Percentiles rank a stretch among this genome's conserved stretches.
Conservation (phyloP, 2,329 filamentous ascomycete species). For the Cercospora sesami region DNA sequence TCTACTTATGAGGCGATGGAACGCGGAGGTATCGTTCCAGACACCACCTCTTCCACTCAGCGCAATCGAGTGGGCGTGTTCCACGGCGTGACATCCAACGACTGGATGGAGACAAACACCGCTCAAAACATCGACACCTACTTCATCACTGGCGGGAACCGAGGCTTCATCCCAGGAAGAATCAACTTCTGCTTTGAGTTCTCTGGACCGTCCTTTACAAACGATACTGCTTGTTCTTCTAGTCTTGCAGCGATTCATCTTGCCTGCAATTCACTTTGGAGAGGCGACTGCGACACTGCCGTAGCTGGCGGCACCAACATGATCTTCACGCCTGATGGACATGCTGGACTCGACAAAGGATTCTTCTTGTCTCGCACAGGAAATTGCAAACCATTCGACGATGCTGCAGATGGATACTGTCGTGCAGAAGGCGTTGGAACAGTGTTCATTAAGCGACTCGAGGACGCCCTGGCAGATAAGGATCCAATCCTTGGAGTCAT, state of each 20-base stretch:
- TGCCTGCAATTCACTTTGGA: conserved; percentile 62
- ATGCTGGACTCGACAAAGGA: conserved; percentile 25
- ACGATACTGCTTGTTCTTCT: conserved; percentile 79
- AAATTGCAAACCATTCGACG: conserved; percentile 37
- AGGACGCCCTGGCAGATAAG: conserved; percentile 38
- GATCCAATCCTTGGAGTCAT: conserved; percentile 41
- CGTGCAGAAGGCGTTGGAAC: conserved; percentile 37
- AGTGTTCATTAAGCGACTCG: conserved; percentile 39
- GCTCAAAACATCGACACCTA: conserved; percentile 32
- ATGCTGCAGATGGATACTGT: conserved; percentile 41
- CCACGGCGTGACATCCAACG: conserved; percentile 39
- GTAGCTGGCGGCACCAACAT: conserved; percentile 21
- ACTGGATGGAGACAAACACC: conserved; percentile 36
- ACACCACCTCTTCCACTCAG: conserved; percentile 36
- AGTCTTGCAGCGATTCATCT: conserved; percentile 70
- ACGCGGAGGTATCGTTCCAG: conserved; percentile 20
- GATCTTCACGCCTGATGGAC: conserved; percentile 31
- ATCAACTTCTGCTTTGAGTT: conserved; percentile 54
- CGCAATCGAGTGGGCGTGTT: conserved; percentile 38
- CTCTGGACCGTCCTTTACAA: conserved; percentile 67
- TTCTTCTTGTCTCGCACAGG: conserved; percentile 25
- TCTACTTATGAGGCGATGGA: conserved; percentile 27
- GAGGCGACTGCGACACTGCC: conserved; percentile 26
- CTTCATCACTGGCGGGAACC: conserved; percentile 24
- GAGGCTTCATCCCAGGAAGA: conserved; percentile 48